Base-by-base conservation (phyloP, 2,329 filamentous ascomycete genomes). In the Penicillium brevicompactum region DNA sequence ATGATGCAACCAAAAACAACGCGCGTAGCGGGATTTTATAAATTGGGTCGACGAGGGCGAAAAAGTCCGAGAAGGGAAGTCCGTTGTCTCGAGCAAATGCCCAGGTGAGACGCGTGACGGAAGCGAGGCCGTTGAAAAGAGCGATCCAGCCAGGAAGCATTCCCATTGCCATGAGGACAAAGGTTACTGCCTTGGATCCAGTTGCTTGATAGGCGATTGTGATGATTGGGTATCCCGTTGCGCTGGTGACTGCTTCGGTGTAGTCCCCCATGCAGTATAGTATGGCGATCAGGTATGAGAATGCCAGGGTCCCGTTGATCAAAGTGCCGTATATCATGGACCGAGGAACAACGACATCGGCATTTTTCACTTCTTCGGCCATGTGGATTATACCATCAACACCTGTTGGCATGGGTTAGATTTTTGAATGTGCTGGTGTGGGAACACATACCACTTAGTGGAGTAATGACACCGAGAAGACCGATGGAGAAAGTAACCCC, bases 181-280 rank as follows among this genome's bases (percentile, higher is more conserved):
- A 76, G 13, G 60, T 62, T 2, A 75, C 77, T 2, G 69, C 70
- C 9, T 72, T 67, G 37, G 74, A 79, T 21, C 68, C 63, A 5
- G 79, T 80, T n/a, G 77, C 78, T 58, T 78, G 66, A 51, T 70
- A 70, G 59, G 84, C 82, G 41, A 83, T 78, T 51, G 80, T 76
- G 61, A 80, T 76, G 64, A 81, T 74, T 5, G 81, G 76, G 41
- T 76, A 80, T 0, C 76, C 72, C 1, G 79, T 82, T 1, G 71
- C 59, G 0, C 74, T 74, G 3, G 68, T 62, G 2, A 80, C 51
- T 11, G 66, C 74, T 4, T 66, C 65, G 2, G 73, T 64, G 11
- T 76, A 55, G 55, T 80, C 73, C 18, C 70, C 72, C 30, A 76
- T 71, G 50, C 72, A 75, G 64, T 77, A 80, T 6, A 80, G 65